Percentiles rank a stretch among this genome's conserved stretches.
Conservation (phyloP, 768 basidiomycete species). For the Mycena olivaceomarginata region DNA sequence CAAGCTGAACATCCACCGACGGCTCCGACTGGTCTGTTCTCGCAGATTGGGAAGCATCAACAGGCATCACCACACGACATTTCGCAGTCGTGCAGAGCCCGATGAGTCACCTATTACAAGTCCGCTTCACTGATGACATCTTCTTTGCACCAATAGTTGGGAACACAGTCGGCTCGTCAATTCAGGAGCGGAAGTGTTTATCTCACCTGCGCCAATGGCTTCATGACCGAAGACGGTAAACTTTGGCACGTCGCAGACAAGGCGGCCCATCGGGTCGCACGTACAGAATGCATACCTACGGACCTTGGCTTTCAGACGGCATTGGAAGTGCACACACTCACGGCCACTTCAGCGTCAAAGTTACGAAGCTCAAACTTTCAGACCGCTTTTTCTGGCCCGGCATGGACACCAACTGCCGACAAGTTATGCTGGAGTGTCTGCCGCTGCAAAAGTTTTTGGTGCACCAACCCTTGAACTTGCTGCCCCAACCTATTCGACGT, state of each 20-base stretch:
- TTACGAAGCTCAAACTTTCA: constrained; percentile 44
- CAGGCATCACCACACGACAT: constrained; percentile 26
- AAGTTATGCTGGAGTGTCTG: constrained; percentile 47
- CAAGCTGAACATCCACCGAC: constrained; percentile 19
- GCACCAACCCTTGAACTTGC: constrained; percentile 44
- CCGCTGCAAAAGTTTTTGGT: constrained; percentile 53
- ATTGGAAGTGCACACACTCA: constrained; percentile 29
- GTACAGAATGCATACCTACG: constrained; percentile 34
- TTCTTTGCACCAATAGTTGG: constrained; percentile 37
- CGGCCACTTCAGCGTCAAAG: constrained; percentile 51
- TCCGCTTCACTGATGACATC: constrained; percentile 40
- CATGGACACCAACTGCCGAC: constrained; percentile 46
- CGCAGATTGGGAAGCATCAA: constrained; percentile 52
- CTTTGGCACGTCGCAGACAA: constrained; percentile 39
- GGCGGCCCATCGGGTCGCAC: constrained; percentile 16
- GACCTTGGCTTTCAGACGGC: constrained; percentile 22
- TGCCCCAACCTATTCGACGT: constrained; percentile 54
- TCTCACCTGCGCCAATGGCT: constrained; percentile 23
- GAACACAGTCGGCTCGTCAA: constrained; percentile 35
- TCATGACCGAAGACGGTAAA: constrained; percentile 36
- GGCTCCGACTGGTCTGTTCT: constrained; percentile 47
- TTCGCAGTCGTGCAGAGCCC: not conserved
- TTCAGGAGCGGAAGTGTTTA: constrained; percentile 14
- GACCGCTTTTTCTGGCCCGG: constrained; percentile 45
- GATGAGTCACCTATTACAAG: constrained; percentile 26